A percentile compares a stretch with the other conserved stretches of the same genome.
phyloP scores from a whole-genome alignment of 1,139 yeast species.

The Lodderomyces pseudojiufengensis region DNA sequence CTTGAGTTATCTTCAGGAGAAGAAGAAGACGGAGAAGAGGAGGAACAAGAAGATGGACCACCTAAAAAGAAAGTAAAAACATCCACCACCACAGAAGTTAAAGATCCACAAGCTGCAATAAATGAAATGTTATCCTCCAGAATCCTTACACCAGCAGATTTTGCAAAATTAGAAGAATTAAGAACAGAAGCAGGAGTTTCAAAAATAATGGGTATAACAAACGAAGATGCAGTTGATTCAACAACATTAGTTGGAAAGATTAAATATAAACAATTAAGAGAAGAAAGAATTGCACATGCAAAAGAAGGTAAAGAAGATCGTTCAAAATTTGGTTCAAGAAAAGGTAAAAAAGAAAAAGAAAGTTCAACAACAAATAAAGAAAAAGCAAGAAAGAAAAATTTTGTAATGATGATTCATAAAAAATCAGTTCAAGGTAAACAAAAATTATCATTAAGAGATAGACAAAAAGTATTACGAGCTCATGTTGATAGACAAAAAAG shows the following conservation, averaged over 20 bases:
- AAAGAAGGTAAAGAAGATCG: slow-evolving; percentile 92
- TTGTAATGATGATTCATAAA: slow-evolving; percentile 97
- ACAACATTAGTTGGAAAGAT: slow-evolving; percentile 74
- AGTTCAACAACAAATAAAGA: slow-evolving; percentile 94
- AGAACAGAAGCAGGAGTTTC: slow-evolving; percentile 80
- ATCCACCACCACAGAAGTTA: slow-evolving; percentile 14
- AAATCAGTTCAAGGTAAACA: slow-evolving; percentile 91
- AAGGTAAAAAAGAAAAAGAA: slow-evolving; percentile 72
- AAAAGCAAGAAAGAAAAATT: slow-evolving; percentile 97
- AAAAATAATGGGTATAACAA: slow-evolving; percentile 60
- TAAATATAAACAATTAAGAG: slow-evolving; percentile 82
- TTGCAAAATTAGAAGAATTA: slow-evolving; percentile 88
- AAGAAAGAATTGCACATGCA: slow-evolving; percentile 83
- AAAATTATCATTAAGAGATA: slow-evolving; percentile 82
- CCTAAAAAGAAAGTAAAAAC: slow-evolving; percentile 21
- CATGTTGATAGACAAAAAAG: slow-evolving; percentile 88
- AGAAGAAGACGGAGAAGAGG: slow-evolving; percentile 34
- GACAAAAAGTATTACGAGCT: slow-evolving; percentile 80
- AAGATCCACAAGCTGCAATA: slow-evolving; percentile 44
- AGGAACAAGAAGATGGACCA: slow-evolving; percentile 30
- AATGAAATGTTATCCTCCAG: slow-evolving; percentile 65
- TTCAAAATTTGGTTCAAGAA: slow-evolving; percentile 83
- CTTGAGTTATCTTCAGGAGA: slow-evolving; percentile 25
- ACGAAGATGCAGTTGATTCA: slow-evolving; percentile 86
- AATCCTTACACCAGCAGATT: slow-evolving; percentile 94